Conservation (phyloP, 768 basidiomycete species). For the Boletus rufocinnamomeus region DNA sequence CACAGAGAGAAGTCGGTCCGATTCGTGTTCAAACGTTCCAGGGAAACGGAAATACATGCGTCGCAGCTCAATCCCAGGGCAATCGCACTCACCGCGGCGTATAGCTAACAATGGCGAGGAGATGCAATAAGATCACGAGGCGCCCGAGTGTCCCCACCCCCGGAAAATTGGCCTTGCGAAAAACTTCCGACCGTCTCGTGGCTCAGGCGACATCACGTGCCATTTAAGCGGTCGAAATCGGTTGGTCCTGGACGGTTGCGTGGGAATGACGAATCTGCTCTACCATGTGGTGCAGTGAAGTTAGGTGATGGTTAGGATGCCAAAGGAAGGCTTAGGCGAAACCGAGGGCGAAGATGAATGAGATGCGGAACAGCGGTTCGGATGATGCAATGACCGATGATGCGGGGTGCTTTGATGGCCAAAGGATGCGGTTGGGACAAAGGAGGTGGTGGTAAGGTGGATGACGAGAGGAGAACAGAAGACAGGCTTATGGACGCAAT, state of each 20-base stretch:
- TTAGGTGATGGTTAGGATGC: conserved; percentile 13
- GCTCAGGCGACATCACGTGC: too few species aligned
- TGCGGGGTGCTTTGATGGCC: not conserved
- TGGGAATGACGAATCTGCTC: too few species aligned
- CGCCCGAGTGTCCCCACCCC: not conserved
- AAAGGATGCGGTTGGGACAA: not conserved
- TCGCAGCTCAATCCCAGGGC: not conserved
- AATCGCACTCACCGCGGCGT: not conserved
- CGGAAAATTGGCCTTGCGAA: too few species aligned
- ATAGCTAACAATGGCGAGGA: not conserved
- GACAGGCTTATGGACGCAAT: not conserved
- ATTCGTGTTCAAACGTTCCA: not conserved
- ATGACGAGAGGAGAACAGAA: not conserved
- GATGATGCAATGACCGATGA: not conserved
- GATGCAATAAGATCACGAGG: not conserved
- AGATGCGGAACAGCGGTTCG: not conserved
- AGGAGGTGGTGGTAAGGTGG: not conserved
- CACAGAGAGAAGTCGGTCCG: not conserved
- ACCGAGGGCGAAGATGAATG: not conserved
- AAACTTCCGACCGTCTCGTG: too few species aligned
- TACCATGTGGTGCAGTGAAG: not conserved
- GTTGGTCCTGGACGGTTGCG: too few species aligned
- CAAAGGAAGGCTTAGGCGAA: not conserved
- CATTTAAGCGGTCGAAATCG: too few species aligned
- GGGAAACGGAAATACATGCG: not conserved